Base-by-base conservation (phyloP, 1,284 basidiomycete species). In the Ganoderma lingzhi region DNA sequence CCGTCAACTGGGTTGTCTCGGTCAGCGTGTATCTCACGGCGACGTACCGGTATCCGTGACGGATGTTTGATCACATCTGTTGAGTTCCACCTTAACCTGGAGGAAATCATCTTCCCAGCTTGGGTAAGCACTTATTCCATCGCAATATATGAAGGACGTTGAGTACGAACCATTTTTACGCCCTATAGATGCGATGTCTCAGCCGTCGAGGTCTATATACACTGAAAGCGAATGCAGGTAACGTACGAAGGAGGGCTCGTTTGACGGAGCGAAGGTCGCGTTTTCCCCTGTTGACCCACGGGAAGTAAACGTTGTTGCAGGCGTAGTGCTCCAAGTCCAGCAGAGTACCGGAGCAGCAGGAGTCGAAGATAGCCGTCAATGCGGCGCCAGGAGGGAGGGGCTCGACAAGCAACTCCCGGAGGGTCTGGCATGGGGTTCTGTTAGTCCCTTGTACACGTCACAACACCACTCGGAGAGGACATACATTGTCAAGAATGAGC, bases 331-430 rank as follows among this genome's bases (percentile, higher is more conserved):
- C 78, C 2, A 86, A 76, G 67, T 86, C 83, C 0, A 86, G 77
- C 42, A 86, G 66, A 0, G 84, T 84, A 0, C 82, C 84, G 0
- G 84, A 85, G 67, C 85, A 83, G 65, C 84, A 86, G 0, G 84
- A 82, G 72, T 86, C 85, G 63, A 86, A 82, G 6, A 87, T 78
- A 3, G 84, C 84, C n/a, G 84, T 80, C 23, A 86, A 75, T 44
- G 77, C 79, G 39, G 78, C 78, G 9, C 81, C 84, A 6, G 68
- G 67, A n/a, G 85, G 83, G 30, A 87, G 78, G 10, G 77, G 73
- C 17, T 82, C 72, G 15, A 85, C 80, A 14, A 86, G 79, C 64
- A 74, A 73, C 30, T 75, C 70, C 23, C 77, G 79, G 3, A 86
- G 80, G n/a, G 2, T 19, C 56, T 59, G 35, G 6, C 15, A 4